Conservation (phyloP, 192 early-diverging fungal species). For the Coemansia sp. region DNA sequence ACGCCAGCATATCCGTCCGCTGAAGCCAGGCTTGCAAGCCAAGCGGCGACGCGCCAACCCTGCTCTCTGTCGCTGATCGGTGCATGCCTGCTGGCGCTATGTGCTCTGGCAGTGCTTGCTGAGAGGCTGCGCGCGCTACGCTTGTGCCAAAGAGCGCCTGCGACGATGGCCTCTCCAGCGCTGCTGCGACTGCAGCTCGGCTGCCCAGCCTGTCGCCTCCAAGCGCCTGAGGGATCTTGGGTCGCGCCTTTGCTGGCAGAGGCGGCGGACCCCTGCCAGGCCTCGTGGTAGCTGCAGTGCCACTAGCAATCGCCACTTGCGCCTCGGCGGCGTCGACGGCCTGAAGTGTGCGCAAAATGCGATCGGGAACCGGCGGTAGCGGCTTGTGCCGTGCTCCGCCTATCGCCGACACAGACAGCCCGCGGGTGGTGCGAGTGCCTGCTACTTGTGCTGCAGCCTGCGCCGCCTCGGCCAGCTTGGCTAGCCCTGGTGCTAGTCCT, state of each 20-base stretch:
- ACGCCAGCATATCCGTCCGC: slow-evolving; percentile 42
- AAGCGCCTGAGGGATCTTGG: slow-evolving; percentile 31
- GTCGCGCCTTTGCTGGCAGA: slow-evolving; percentile 39
- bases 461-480: slow-evolving; percentile 25
- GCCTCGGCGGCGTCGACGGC: slow-evolving; percentile 12
- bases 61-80: slow-evolving; percentile 5
- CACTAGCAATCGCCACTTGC: background rate
- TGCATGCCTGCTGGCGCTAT: slow-evolving; percentile 2
- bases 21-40: slow-evolving; percentile 48
- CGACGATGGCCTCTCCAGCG: slow-evolving; percentile 40
- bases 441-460: slow-evolving; percentile 20
- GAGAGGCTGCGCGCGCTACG: background rate
- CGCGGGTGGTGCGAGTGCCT: background rate
- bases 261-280: slow-evolving; percentile 22
- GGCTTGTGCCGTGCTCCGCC: slow-evolving; percentile 18
- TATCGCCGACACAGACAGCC: background rate
- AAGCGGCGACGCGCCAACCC: slow-evolving; percentile 7
- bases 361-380: slow-evolving; percentile 39
- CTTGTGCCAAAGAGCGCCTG: slow-evolving; percentile 27
- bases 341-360: slow-evolving; percentile 38
- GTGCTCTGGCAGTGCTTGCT: slow-evolving; percentile 8
- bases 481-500: slow-evolving; percentile 21
- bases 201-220: slow-evolving; percentile 26
- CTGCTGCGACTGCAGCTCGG: slow-evolving; percentile 25
- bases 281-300: background rate